Base-by-base conservation (phyloP, 495 filamentous ascomycete genomes). In the Acidiella bohemica region DNA sequence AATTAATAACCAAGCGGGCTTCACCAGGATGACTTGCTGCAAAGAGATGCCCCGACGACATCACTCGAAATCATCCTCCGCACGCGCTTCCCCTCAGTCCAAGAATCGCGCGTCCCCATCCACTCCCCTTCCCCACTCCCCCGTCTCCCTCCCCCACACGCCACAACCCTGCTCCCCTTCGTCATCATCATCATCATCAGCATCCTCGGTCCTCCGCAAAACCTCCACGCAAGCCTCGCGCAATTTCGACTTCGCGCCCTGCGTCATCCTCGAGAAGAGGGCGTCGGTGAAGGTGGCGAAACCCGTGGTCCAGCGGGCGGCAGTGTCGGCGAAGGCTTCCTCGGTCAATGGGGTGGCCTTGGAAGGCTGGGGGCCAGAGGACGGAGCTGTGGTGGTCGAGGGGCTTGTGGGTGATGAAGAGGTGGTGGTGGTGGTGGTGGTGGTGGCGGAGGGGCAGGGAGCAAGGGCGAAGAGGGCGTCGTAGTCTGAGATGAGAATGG, bases 91-190 rank as follows among this genome's bases (percentile, higher is more conserved):
- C 21, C 4, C 4, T 49, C 46, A 49, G 38, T 49, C 46, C 12
- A 49, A 32, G 20, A 44, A 44, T 16, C 46, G n/a, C 14, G 46
- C 46, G 40, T 49, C 46, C 17, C 44, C 46, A 21, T 44, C 36
- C n/a, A n/a, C n/a, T n/a, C n/a, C n/a, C n/a, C n/a, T n/a, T n/a
- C n/a, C n/a, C 9, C 22, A 42, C 4, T 11, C 35, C 23, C 22
- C 34, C 24, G 11, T 19, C 25, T 32, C n/a, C 16, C 27, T 22
- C 27, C 28, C 7, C 27, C 27, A 9, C 7, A 23, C 22, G 8
- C 17, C 27, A 31, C 20, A 7, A 18, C 8, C 12, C 33, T 31
- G 20, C 32, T 42, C 29, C 7, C 26, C 24, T 18, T 31, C 39
- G 12, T 25, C 36, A 5, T 32, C 8, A 24, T 49, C 41, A 11